Conservation (phyloP, 768 basidiomycete genomes). For the Mycena amicta region DNA sequence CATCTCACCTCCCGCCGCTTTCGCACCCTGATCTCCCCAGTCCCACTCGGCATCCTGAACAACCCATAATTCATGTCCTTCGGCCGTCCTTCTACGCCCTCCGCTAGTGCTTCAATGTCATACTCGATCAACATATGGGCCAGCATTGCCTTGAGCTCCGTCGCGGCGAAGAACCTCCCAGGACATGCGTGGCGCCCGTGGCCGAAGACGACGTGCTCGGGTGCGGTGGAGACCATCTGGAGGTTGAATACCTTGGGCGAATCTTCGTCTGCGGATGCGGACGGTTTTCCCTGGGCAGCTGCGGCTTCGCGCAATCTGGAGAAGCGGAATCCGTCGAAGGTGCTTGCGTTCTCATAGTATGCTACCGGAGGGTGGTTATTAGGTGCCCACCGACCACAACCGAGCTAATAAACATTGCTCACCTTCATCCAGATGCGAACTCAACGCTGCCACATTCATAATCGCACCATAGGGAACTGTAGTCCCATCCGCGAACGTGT, state of each 20-base stretch:
- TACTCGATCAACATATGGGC: neutral
- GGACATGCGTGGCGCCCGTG: neutral
- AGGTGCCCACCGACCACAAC: neutral
- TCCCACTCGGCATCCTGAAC: neutral
- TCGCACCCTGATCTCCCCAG: neutral
- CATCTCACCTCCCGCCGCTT: neutral
- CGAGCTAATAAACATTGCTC: neutral
- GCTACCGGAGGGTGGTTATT: neutral
- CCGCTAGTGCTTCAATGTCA: neutral
- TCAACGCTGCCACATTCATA: slow-evolving; percentile 20
- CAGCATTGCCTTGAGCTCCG: slow-evolving; percentile 3
- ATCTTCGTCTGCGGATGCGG: neutral
- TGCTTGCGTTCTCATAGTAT: neutral
- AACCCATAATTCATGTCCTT: neutral
- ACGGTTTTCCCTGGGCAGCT: neutral
- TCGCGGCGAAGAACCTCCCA: neutral
- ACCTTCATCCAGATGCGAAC: neutral
- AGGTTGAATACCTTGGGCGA: neutral
- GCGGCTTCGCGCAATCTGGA: neutral
- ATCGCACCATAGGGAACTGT: slow-evolving; percentile 33
- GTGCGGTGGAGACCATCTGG: neutral
- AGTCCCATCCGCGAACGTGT: slow-evolving; percentile 39
- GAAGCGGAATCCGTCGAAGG: neutral
- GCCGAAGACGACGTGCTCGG: neutral
- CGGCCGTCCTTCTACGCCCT: neutral